Conservation (phyloP, 2,329 filamentous ascomycete genomes). For the Neofusicoccum sp. region DNA sequence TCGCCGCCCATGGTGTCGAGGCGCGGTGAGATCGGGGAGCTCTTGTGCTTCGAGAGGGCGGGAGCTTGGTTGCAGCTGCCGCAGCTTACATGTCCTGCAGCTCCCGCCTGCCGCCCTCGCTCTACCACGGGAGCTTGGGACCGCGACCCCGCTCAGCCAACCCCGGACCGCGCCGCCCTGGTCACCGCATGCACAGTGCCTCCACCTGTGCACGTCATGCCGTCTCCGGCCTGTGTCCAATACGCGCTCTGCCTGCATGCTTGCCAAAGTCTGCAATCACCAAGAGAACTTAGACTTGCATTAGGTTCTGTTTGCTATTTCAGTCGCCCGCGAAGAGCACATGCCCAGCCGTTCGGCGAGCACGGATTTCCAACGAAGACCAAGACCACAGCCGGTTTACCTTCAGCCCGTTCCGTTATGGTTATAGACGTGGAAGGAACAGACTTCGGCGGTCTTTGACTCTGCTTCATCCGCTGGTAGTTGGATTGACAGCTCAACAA, state of each 20-base stretch:
- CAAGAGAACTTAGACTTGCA: too few species aligned
- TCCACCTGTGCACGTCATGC: slow-evolving; percentile 6
- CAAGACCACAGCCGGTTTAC: too few species aligned
- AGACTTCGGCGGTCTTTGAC: too few species aligned
- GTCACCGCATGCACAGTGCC: slow-evolving; percentile 2
- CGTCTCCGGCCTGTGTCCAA: background rate
- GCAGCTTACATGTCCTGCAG: slow-evolving; percentile 13
- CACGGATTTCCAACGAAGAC: too few species aligned
- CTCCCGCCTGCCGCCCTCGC: background rate
- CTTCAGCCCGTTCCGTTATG: too few species aligned
- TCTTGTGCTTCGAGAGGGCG: background rate
- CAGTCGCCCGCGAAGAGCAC: too few species aligned
- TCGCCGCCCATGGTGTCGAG: slow-evolving; percentile 36
- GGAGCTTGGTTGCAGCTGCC: slow-evolving; percentile 9
- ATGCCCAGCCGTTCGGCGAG: too few species aligned
- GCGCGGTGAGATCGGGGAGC: background rate
- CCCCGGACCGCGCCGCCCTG: background rate
- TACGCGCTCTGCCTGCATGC: background rate
- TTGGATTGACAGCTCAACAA: too few species aligned
- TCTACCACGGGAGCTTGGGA: slow-evolving; percentile 7
- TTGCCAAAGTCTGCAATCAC: background rate
- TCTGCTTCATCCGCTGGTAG: too few species aligned
- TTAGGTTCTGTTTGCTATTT: too few species aligned
- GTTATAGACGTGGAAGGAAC: too few species aligned
- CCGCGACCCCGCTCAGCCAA: background rate